Conservation (phyloP, 345 rosid species). For the Bruguiera gymnorhiza region DNA sequence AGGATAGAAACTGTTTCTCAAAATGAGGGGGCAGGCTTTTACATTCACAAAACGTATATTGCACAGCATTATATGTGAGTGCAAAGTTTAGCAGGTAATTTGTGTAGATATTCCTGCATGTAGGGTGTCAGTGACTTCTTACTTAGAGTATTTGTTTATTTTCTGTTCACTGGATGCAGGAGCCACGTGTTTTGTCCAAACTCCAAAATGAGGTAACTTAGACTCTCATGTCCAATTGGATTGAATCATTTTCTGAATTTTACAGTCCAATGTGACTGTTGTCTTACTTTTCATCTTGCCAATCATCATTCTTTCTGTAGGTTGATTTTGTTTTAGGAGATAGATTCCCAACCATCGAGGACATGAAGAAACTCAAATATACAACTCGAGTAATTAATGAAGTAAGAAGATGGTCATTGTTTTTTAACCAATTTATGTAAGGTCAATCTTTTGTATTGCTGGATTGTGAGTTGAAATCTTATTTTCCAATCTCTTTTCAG, state of each 20-base stretch:
- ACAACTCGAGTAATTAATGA: slow-evolving; percentile 91
- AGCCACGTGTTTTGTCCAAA: slow-evolving; percentile 70
- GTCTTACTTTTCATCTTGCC: slow-evolving; percentile 8
- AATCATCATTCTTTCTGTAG: slow-evolving; percentile 30
- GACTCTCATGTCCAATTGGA: not conserved
- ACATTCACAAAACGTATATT: too few species aligned
- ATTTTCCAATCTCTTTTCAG: slow-evolving; percentile 40
- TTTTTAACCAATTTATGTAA: slow-evolving; percentile 3
- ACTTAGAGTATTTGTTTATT: not conserved
- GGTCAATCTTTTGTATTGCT: slow-evolving; percentile 4
- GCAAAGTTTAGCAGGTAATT: not conserved
- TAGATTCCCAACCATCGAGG: slow-evolving; percentile 73
- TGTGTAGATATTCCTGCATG: not conserved
- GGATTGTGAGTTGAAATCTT: slow-evolving; percentile 5
- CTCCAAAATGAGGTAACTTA: slow-evolving; percentile 78
- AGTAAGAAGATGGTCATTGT: slow-evolving; percentile 34
- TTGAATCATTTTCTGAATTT: slow-evolving; percentile 9
- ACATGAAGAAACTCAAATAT: slow-evolving; percentile 84
- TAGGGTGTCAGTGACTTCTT: slow-evolving; percentile 1
- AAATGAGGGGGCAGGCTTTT: too few species aligned
- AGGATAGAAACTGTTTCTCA: too few species aligned
- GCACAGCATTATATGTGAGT: too few species aligned
- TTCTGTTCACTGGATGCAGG: slow-evolving; percentile 43
- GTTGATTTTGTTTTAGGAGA: slow-evolving; percentile 91
- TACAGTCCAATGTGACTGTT: not conserved